phyloP scores from a whole-genome alignment of 192 early-diverging fungal genomes.

The Rhizophagus clarus region DNA sequence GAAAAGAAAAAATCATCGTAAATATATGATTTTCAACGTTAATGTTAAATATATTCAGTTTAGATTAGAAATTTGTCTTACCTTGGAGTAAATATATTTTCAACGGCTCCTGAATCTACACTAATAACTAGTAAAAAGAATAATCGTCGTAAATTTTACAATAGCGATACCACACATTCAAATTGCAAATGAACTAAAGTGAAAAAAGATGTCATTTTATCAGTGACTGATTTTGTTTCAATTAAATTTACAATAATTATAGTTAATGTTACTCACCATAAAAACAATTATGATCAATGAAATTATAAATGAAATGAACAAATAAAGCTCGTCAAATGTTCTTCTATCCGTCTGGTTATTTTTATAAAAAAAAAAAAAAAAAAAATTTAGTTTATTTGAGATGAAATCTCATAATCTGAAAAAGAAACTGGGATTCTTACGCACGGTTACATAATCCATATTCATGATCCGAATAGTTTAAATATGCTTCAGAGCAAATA shows the following conservation, averaged over 20 bases:
- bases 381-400: too few relatives aligned
- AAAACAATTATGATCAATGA: too few relatives aligned
- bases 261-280: too few relatives aligned
- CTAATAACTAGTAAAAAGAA: not conserved
- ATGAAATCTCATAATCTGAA: too few relatives aligned
- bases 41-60: too few relatives aligned
- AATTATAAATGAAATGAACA: not conserved
- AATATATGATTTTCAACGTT: too few relatives aligned
- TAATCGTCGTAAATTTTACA: not conserved
- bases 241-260: too few relatives aligned
- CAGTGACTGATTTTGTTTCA: too few relatives aligned
- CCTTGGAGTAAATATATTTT: not conserved
- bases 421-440: not conserved
- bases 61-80: too few relatives aligned
- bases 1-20: too few relatives aligned
- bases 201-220: not conserved
- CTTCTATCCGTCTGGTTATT: not conserved
- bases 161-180: accelerated
- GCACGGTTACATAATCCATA: not conserved
- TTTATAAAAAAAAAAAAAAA: not conserved
- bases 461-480: not conserved
- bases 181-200: not conserved
- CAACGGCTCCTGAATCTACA: not conserved
- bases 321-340: not conserved
- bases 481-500: not conserved